Conservation (phyloP, 176 grass and related monocot species). For the Hordeum vulgare region DNA sequence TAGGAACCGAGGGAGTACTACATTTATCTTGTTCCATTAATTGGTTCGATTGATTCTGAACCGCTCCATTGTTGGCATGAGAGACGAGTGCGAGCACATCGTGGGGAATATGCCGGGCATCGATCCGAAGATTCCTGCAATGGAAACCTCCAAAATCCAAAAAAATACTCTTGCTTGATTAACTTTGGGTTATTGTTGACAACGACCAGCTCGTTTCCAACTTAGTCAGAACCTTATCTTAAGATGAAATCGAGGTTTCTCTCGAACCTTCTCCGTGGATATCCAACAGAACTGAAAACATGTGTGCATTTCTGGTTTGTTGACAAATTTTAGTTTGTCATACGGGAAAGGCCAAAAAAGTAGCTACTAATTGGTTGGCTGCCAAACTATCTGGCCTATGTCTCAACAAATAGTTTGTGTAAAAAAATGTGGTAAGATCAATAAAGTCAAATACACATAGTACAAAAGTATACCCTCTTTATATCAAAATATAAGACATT, state of each 20-base stretch:
- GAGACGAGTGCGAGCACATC: background rate
- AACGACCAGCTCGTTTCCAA: conserved; percentile 4
- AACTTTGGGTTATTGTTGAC: conserved; percentile 16
- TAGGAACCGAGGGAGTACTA: too few species aligned
- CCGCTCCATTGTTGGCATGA: background rate
- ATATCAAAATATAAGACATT: too few species aligned
- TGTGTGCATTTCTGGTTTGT: background rate
- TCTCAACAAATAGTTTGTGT: background rate
- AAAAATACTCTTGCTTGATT: conserved; percentile 8
- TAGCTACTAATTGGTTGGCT: background rate
- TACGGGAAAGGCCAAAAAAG: background rate
- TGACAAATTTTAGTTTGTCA: background rate
- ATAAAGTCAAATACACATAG: too few species aligned
- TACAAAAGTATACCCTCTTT: too few species aligned
- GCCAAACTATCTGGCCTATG: background rate
- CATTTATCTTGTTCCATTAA: background rate
- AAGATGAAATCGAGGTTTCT: conserved; percentile 11
- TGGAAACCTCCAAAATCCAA: conserved; percentile 23
- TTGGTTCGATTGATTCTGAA: background rate
- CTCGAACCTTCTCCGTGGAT: background rate
- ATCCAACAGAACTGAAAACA: background rate
- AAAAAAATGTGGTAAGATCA: too few species aligned
- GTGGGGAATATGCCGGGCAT: conserved; percentile 38
- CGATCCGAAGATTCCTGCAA: conserved; percentile 13
- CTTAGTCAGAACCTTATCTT: background rate